Evolutionary conservation across 108 stramenopile genomes (phyloP).

Genomic region (Nitzschia inconspicua): DNA sequence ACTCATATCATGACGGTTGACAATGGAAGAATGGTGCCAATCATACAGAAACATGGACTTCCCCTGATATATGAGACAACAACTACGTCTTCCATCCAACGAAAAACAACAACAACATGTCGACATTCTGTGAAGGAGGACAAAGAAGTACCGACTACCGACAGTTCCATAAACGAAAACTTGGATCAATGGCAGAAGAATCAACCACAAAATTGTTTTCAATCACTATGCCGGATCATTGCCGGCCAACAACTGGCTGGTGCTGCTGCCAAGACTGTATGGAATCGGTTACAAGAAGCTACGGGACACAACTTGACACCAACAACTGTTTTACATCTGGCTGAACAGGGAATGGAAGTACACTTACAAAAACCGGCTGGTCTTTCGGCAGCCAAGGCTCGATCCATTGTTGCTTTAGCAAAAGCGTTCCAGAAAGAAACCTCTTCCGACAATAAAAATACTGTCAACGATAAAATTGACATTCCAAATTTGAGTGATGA

Average conservation of each 20-base stretch:
- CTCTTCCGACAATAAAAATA: constrained; percentile 40
- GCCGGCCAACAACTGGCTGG: constrained; percentile 54
- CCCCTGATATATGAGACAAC: constrained; percentile 23
- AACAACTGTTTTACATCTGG: constrained; percentile 12
- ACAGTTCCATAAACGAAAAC: not conserved
- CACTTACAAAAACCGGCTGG: constrained; percentile 30
- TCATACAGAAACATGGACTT: constrained; percentile 28
- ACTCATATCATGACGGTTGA: constrained; percentile 9
- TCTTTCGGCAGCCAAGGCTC: constrained; percentile 39
- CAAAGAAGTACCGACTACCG: not conserved
- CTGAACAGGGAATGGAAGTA: constrained; percentile 25
- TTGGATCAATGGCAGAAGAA: not conserved
- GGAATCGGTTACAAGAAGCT: constrained; percentile 26
- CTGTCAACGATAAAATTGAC: too few relatives aligned
- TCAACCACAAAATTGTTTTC: constrained; percentile 38
- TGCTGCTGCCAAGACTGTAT: constrained; percentile 34
- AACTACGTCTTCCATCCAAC: too few relatives aligned
- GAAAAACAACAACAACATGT: not conserved
- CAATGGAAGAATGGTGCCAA: constrained; percentile 16
- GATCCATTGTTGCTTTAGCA: constrained; percentile 42
- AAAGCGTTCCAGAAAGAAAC: constrained; percentile 22
- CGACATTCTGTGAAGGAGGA: constrained; percentile 14
- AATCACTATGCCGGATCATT: constrained; percentile 47
- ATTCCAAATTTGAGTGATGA: too few relatives aligned
- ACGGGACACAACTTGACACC: constrained; percentile 23